Evolutionary conservation across 805 yeast genomes (phyloP), one percentile per base, ranked within the genome.

Genomic region (Zygotorulaspora chibaensis): DNA sequence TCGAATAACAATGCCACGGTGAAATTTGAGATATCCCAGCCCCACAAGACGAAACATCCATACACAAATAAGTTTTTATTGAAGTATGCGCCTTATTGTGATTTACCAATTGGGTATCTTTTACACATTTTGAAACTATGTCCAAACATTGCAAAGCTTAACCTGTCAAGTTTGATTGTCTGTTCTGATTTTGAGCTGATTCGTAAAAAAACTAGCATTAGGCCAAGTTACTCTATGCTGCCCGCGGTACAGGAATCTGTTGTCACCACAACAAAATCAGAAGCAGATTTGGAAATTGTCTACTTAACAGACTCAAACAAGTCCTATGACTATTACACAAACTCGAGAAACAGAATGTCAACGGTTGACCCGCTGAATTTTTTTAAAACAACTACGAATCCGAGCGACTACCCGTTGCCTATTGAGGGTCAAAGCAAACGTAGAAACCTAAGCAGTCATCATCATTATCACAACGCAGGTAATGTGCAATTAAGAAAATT

Each of bases 101-200:
- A 88, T 61, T 60, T 88, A 6, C 96, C 96, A 1, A 67, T 83
- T 25, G 96, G 96, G 0, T 79, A 80, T 51, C 57, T 89, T 8
- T 58, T 88, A 11, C 95, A 86, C 60, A 57, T 87, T 30, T 58
- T 88, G 31, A 74, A 74, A n/a, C 67, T 77, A 28, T 89, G 96
- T 58, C 79, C 79, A 11, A 82, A 84, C 53, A 55, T 88, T 30
- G 65, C 59, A 12, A 55, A 66, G 2, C 54, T 88, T 18, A 73
- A 88, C 55, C 62, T 88, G n/a, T 80, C 80, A 4, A 74, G 75
- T 39, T 54, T 87, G 7, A 75, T 84, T 1, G 66, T 87, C 8
- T 82, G 87, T 5, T 68, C 72, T 12, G 96, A 88, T 65, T 87
- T 83, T 57, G 74, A 76, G 48, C 44, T 63, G 8, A 37, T 47